Percentiles rank a stretch among this genome's conserved stretches.
phyloP scores from a whole-genome alignment of 2,329 filamentous ascomycete genomes.

The Penicillium sp. region DNA sequence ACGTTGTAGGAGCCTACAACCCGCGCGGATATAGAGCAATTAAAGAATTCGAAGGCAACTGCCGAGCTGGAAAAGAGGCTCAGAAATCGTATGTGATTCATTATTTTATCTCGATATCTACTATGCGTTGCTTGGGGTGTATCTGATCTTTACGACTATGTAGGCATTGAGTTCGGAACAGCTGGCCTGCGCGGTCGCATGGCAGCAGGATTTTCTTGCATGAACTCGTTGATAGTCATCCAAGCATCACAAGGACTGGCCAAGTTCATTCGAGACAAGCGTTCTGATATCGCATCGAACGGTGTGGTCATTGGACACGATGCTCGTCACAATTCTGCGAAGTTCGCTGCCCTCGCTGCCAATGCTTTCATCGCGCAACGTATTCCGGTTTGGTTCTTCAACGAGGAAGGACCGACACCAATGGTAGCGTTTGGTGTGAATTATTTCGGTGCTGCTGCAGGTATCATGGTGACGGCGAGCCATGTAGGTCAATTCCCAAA shows the following conservation, averaged over 20 bases:
- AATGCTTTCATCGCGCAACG: conserved; percentile 59
- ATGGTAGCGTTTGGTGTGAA: conserved; percentile 62
- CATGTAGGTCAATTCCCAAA: conserved; percentile 43
- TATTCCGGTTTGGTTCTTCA: conserved; percentile 60
- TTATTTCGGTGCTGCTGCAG: conserved; percentile 55
- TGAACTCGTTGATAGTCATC: conserved; percentile 60
- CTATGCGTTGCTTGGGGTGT: not conserved
- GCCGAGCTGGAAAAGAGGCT: conserved; percentile 55
- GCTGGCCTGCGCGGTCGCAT: conserved; percentile 63
- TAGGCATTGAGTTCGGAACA: conserved; percentile 61
- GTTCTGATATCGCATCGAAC: conserved; percentile 42
- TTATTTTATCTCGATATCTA: no score
- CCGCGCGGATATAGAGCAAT: conserved; percentile 53
- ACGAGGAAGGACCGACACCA: conserved; percentile 58
- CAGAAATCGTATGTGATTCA: conserved; percentile 43
- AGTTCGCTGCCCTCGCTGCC: conserved; percentile 60
- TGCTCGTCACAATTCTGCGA: conserved; percentile 61
- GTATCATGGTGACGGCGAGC: conserved; percentile 66
- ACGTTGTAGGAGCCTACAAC: conserved; percentile 49
- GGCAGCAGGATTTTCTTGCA: conserved; percentile 63
- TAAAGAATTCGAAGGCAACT: conserved; percentile 48
- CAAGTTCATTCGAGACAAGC: conserved; percentile 54
- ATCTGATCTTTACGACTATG: conserved; percentile 9
- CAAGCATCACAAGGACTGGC: conserved; percentile 66
- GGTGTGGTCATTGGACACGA: conserved; percentile 63